Evolutionary conservation across 1,284 basidiomycete genomes (phyloP).

Genomic region (Phellopilus nigrolimitatus): DNA sequence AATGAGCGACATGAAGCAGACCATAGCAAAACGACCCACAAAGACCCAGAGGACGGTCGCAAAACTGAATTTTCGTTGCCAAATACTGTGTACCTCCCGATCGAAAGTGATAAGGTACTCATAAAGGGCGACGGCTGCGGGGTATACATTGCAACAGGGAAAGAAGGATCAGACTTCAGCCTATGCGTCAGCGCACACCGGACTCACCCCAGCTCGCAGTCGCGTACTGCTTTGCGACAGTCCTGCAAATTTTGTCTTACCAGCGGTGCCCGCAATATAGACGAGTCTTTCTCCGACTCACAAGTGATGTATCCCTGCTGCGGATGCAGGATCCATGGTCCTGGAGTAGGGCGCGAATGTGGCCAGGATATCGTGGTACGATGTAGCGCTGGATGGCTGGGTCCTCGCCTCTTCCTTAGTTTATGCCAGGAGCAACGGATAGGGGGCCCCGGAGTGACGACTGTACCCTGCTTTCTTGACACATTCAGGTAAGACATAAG

Average conservation of each 20-base stretch:
- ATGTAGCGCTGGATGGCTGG: conserved; percentile 1
- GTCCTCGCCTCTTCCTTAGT: too few species aligned
- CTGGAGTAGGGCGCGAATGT: too few species aligned
- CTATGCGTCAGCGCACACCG: too few species aligned
- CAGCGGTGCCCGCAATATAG: neutral
- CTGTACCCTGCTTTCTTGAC: too few species aligned
- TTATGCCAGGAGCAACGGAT: too few species aligned
- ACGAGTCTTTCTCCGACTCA: neutral
- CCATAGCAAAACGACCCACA: neutral
- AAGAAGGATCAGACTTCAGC: too few species aligned
- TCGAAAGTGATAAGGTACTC: conserved; percentile 9
- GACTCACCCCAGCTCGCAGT: conserved; percentile 6
- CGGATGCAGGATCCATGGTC: neutral
- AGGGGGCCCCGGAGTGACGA: too few species aligned
- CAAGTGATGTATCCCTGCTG: conserved; percentile 3
- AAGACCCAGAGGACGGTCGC: conserved; percentile 8
- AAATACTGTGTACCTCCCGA: conserved; percentile 1
- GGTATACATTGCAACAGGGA: neutral
- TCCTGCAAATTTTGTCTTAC: neutral
- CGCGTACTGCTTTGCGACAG: conserved; percentile 9
- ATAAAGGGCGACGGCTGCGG: conserved; percentile 3
- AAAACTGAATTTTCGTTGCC: conserved; percentile 1
- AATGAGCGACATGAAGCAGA: neutral
- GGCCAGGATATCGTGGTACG: neutral
- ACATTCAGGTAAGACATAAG: too few species aligned